Percentiles rank a stretch among this genome's conserved stretches.
phyloP scores from a whole-genome alignment of 2,329 filamentous ascomycete genomes.

The Ascochyta koolunga region DNA sequence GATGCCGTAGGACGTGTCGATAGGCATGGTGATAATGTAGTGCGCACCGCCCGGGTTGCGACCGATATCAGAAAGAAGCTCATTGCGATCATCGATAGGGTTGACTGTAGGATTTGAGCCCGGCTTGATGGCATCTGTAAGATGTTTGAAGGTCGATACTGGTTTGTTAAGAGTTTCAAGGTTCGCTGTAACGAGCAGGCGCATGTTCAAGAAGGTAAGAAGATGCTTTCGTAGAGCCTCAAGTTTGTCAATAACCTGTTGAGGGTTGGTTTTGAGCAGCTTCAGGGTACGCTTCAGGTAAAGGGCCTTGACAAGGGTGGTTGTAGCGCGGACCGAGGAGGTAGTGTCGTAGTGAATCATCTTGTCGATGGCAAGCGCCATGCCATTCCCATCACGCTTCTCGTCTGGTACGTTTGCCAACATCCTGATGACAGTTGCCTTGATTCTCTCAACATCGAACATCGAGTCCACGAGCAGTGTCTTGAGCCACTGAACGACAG shows the following conservation, averaged over 20 bases:
- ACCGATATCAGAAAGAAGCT: slow-evolving; percentile 77
- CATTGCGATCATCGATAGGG: slow-evolving; percentile 72
- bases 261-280: slow-evolving; percentile 76
- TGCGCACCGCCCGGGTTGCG: slow-evolving; percentile 74
- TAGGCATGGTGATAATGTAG: slow-evolving; percentile 86
- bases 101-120: slow-evolving; percentile 63
- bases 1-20: slow-evolving; percentile 89
- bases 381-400: slow-evolving; percentile 81
- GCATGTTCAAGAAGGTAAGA: slow-evolving; percentile 84
- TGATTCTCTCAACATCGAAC: slow-evolving; percentile 74
- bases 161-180: slow-evolving; percentile 75
- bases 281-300: slow-evolving; percentile 87
- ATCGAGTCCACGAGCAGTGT: slow-evolving; percentile 87
- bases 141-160: slow-evolving; percentile 76
- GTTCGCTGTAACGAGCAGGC: slow-evolving; percentile 83
- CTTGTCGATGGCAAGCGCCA: slow-evolving; percentile 67
- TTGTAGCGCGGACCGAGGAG: slow-evolving; percentile 77
- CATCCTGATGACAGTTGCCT: slow-evolving; percentile 74
- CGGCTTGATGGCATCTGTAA: slow-evolving; percentile 57
- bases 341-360: slow-evolving; percentile 81
- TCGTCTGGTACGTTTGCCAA: slow-evolving; percentile 89
- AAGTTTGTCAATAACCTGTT: slow-evolving; percentile 77
- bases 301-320: slow-evolving; percentile 82
- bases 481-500: slow-evolving; percentile 81
- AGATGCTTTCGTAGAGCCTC: slow-evolving; percentile 76